A percentile compares a stretch with the other conserved stretches of the same genome.
These are phyloP conservation scores for Mucor saturninus DNA, from an alignment of 371 early-diverging fungal genomes.

Conservation along the genomic window DNA sequence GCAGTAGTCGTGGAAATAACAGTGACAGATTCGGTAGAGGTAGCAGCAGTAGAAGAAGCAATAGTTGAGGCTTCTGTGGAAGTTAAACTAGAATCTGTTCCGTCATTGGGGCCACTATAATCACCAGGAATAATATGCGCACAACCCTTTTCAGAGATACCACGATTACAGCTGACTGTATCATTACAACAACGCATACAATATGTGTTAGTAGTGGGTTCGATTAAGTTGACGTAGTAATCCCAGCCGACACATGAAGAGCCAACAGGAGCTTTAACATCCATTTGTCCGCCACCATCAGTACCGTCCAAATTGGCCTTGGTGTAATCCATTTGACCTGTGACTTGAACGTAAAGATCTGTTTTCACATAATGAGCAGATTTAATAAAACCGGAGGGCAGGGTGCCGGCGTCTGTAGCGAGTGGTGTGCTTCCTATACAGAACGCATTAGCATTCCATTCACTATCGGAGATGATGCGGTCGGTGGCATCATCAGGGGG, in stretches of 20 bases:
- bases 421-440: slow-evolving; percentile 52
- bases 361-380: slow-evolving; percentile 55
- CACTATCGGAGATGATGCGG: slow-evolving; percentile 52
- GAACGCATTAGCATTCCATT: slow-evolving; percentile 51
- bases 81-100: slow-evolving; percentile 9
- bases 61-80: slow-evolving; percentile 1
- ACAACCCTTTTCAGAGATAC: slow-evolving; percentile 59
- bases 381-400: slow-evolving; percentile 56
- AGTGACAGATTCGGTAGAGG: slow-evolving; percentile 7
- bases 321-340: slow-evolving; percentile 59
- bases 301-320: slow-evolving; percentile 47
- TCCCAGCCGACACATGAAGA: slow-evolving; percentile 57
- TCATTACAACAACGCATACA: slow-evolving; percentile 64
- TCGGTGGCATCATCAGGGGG: slow-evolving; percentile 49
- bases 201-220: slow-evolving; percentile 54
- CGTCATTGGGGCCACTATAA: slow-evolving; percentile 49
- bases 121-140: slow-evolving; percentile 57
- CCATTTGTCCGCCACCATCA: slow-evolving; percentile 65
- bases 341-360: slow-evolving; percentile 56
- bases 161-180: slow-evolving; percentile 48
- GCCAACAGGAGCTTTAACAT: slow-evolving; percentile 53
- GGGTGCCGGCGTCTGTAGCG: slow-evolving; percentile 46
- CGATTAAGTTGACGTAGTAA: slow-evolving; percentile 60
- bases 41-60: slow-evolving; percentile 1
- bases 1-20: not conserved